Evolutionary conservation across 1,139 yeast species (phyloP), one percentile per base, ranked within the genome.

Genomic region (Geotrichum phurueaensis): DNA sequence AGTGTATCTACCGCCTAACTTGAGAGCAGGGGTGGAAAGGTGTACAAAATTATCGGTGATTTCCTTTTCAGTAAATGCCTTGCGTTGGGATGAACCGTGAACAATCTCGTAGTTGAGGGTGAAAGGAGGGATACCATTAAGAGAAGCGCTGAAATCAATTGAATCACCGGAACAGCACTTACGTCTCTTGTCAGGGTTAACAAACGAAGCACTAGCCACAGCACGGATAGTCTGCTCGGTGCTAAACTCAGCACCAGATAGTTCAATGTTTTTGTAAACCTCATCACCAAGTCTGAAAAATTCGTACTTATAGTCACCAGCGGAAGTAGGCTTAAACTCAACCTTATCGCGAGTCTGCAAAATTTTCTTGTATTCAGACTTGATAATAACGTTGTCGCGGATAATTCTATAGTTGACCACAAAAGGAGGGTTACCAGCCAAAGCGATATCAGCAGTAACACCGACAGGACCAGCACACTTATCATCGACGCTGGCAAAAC

Each of bases 381-480:
- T 62, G 22, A 69, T 65, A 1, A 66, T 63, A 50, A 68, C 65
- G 12, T 66, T 67, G 63, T 72, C 68, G 64, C 71, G 74, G 43
- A 78, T 74, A 23, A 82, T 78, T 60, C 83, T 82, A 68, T 82
- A 88, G 7, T 87, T 84, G 18, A 91, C 79, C 54, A 79, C 80
- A 74, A 87, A 94, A 2, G 98, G 98, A 0, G 96, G 87, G 31
- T 84, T 81, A 18, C 99, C 99, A 5, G 81, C 75, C 58, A 89
- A 79, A 1, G 81, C 73, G 58, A 87, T 73, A 54, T 83, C 86
- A 65, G 92, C 91, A 54, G 82, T 81, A 62, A 90, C 84, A 0
- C 98, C 99, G 10, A 90, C 85, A 58, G 92, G 89, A 0, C 99
- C 99, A 43, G 95, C 88, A 76, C 99, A 94, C 62, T 87, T 84